Base-by-base conservation (phyloP, 2,329 filamentous ascomycete genomes). In the Lachnellula occidentalis region DNA sequence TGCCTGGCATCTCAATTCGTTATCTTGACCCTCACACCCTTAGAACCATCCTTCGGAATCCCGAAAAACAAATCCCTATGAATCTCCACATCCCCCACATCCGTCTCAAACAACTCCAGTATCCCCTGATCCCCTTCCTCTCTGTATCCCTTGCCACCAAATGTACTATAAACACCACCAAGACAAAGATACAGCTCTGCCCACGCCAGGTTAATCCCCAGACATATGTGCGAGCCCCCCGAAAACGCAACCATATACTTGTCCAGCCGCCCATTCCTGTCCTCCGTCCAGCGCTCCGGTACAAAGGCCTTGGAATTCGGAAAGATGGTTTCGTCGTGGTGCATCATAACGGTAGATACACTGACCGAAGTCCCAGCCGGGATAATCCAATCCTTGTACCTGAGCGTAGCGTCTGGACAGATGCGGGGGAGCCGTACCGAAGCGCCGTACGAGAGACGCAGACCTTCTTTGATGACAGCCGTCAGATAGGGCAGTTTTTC, bases 271-370 rank as follows among this genome's bases (percentile, higher is more conserved):
- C 12, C 34, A 4, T 21, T 24, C 19, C 36, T 39, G 1, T 64
- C 64, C 21, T 69, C 70, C 5, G 74, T 55, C 70, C 71, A 76
- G 2, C 74, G 68, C 47, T 75, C 72, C 0, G 74, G 74, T 4
- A 60, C 49, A 51, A 72, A 76, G 2, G 61, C 53, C 31, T 73
- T 62, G 1, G 73, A 68, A 5, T 76, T 63, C 0, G 72, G 63
- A 51, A 68, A 72, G 21, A 71, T 55, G 15, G 55, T 57, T 58
- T 74, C 68, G 58, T 75, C 67, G 17, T 72, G 69, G 54, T 77
- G 74, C 6, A 68, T 64, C 15, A 74, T 66, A 4, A 66, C 66
- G 2, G 66, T 62, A 0, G 71, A 73, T 61, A 74, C 72, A 17
- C 70, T 66, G 1, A 76, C 69, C 3, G 70, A 66, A 3, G 69